phyloP scores from a whole-genome alignment of 2,329 filamentous ascomycete species.

The Aureobasidium sp. region DNA sequence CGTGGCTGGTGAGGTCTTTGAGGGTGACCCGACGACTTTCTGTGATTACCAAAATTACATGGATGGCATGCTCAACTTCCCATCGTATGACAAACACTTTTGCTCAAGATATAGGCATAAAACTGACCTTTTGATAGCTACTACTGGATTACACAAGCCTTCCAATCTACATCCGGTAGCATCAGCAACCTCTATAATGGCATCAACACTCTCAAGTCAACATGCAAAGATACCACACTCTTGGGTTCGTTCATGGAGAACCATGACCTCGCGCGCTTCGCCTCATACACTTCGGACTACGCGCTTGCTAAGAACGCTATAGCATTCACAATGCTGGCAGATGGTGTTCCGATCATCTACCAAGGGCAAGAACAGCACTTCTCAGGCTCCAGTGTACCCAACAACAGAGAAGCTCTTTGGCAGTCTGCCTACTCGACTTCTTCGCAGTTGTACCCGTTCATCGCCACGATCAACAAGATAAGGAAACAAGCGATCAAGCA shows the following conservation, averaged over 20 bases:
- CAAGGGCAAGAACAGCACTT: constrained; percentile 36
- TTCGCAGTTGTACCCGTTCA: constrained; percentile 32
- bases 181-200: constrained; percentile 31
- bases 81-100: constrained; percentile 20
- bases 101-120: background rate
- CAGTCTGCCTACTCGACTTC: constrained; percentile 31
- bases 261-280: constrained; percentile 34
- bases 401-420: constrained; percentile 34
- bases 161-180: constrained; percentile 26
- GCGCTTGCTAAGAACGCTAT: constrained; percentile 31
- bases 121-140: constrained; percentile 26
- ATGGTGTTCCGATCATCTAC: constrained; percentile 36
- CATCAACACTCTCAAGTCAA: constrained; percentile 24
- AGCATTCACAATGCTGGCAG: constrained; percentile 30
- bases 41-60: constrained; percentile 34
- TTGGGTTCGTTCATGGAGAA: constrained; percentile 34
- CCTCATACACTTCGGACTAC: constrained; percentile 27
- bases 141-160: constrained; percentile 29
- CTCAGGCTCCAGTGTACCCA: constrained; percentile 24
- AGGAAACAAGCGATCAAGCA: constrained; percentile 34
- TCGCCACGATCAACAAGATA: constrained; percentile 32
- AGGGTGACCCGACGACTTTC: constrained; percentile 26
- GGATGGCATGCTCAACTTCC: constrained; percentile 38
- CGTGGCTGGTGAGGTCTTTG: constrained; percentile 36
- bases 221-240: constrained; percentile 30